Conservation (phyloP, 2,329 filamentous ascomycete genomes). For the Trichoderma sp. region DNA sequence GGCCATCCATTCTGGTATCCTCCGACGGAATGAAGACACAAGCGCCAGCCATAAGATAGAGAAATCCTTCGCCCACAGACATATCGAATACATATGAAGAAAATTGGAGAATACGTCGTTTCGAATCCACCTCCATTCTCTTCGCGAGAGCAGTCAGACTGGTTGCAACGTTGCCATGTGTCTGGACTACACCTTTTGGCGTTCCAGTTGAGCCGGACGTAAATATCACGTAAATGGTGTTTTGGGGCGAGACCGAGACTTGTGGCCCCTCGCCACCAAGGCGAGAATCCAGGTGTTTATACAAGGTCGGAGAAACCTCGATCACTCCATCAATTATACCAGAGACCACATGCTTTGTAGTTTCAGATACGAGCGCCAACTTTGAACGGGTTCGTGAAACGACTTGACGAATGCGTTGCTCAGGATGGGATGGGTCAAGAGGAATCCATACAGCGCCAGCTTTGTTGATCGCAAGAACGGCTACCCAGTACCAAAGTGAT, state of each 20-base stretch:
- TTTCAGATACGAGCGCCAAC: conserved; percentile 2
- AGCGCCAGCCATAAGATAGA: conserved; percentile 27
- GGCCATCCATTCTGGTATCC: conserved; percentile 24
- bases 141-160: conserved; percentile 8
- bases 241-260: not conserved
- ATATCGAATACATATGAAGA: conserved; percentile 31
- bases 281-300: not conserved
- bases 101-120: conserved; percentile 28
- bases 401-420: conserved; percentile 9
- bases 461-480: conserved; percentile 37
- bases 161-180: conserved; percentile 26
- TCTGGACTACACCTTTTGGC: conserved; percentile 46
- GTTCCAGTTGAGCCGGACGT: conserved; percentile 56
- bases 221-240: conserved; percentile 48
- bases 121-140: not conserved
- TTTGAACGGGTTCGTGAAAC: not conserved
- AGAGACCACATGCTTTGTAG: not conserved
- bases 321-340: not conserved
- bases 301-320: not conserved
- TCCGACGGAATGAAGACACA: conserved; percentile 33
- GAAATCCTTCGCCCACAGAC: conserved; percentile 25
- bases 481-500: conserved; percentile 32
- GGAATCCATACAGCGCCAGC: conserved; percentile 32
- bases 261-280: not conserved
- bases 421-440: conserved; percentile 20